phyloP scores from a whole-genome alignment of 305 asterid species.

The Fraxinus floribunda region DNA sequence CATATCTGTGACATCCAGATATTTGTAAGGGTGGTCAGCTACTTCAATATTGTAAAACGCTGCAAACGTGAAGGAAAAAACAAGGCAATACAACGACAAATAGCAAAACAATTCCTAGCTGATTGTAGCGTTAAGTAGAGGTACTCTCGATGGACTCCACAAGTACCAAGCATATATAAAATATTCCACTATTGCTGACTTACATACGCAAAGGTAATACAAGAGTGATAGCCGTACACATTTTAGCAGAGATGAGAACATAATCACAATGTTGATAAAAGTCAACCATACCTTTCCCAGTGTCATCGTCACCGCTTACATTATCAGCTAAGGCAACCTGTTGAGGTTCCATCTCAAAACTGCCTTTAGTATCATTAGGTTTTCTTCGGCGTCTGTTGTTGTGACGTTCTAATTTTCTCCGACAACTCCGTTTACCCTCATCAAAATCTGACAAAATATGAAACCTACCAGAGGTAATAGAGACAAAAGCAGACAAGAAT shows the following conservation, averaged over 20 bases:
- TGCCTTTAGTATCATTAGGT: slow-evolving; percentile 51
- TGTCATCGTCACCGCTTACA: slow-evolving; percentile 54
- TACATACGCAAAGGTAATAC: not conserved
- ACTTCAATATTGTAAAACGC: slow-evolving; percentile 6
- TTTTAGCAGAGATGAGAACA: slow-evolving; percentile 1
- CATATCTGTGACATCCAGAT: slow-evolving; percentile 48
- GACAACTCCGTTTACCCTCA: slow-evolving; percentile 94
- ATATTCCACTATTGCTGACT: not conserved
- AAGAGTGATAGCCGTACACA: not conserved
- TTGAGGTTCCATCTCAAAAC: slow-evolving; percentile 48
- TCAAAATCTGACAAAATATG: slow-evolving; percentile 80
- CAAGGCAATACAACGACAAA: slow-evolving; percentile 9
- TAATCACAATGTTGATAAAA: not conserved
- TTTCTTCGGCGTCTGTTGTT: slow-evolving; percentile 76
- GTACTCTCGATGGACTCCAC: not conserved
- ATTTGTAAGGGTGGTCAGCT: slow-evolving; percentile 20
- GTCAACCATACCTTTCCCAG: slow-evolving; percentile 53
- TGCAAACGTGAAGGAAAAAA: not conserved
- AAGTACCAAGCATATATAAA: not conserved
- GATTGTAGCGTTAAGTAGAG: not conserved
- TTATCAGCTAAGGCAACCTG: slow-evolving; percentile 45
- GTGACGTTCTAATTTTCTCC: slow-evolving; percentile 83
- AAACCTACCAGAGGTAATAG: slow-evolving; percentile 59
- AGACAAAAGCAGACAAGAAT: slow-evolving; percentile 14
- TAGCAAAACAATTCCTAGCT: not conserved